Percentiles rank a stretch among this genome's conserved stretches.
Evolutionary conservation across 208 protist genomes (phyloP).

Genomic region (Trypanosoma cruzi): DNA sequence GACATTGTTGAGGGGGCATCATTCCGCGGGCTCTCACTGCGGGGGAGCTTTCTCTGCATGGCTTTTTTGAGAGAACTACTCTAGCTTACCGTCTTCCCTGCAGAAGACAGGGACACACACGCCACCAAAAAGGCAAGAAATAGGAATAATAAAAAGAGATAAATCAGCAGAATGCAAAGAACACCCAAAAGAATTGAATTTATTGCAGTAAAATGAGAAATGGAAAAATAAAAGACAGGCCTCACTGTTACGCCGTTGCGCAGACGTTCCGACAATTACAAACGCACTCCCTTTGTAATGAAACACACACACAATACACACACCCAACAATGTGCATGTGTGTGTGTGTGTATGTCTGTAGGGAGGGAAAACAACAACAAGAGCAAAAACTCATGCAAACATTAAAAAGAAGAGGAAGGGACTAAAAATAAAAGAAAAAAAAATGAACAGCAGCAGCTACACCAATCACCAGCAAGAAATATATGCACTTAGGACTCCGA

Average conservation of each 20-base stretch:
- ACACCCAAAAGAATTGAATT: neutral
- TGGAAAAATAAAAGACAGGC: neutral
- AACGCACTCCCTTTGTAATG: neutral
- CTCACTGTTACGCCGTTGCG: neutral
- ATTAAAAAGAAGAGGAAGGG: no score
- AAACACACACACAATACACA: no score
- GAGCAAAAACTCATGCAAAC: no score
- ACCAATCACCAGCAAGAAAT: no score
- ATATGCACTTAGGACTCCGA: no score
- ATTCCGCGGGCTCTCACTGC: neutral
- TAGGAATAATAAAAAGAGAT: neutral
- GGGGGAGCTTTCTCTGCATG: neutral
- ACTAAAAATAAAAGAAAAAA: no score
- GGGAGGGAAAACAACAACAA: no score
- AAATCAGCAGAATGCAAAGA: neutral
- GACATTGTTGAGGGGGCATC: neutral
- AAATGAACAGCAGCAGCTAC: neutral
- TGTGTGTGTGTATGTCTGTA: no score
- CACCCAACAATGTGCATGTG: no score
- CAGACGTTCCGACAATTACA: no score
- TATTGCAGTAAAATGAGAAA: neutral
- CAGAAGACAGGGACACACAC: neutral
- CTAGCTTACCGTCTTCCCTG: neutral
- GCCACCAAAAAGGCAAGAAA: neutral
- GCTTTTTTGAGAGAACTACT: neutral